Percentiles rank a stretch among this genome's conserved stretches.
Conservation (phyloP, 2,329 filamentous ascomycete species). For the Colletotrichum camelliae region DNA sequence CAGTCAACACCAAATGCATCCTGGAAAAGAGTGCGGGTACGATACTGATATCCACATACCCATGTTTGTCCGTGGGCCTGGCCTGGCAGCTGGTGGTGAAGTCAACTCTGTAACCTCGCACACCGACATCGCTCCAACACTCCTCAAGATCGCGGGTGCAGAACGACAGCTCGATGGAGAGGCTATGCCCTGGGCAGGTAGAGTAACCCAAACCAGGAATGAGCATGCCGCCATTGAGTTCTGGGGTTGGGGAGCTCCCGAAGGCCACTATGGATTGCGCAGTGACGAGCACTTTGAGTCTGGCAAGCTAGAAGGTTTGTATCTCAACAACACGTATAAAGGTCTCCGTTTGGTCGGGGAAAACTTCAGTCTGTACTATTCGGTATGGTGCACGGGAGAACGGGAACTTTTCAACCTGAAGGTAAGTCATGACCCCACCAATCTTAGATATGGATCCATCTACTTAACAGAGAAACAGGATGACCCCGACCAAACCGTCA, state of each 20-base stretch:
- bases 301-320: conserved; percentile 39
- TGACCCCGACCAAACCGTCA: background rate
- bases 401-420: conserved; percentile 55
- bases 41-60: conserved; percentile 55
- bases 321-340: conserved; percentile 59
- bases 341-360: conserved; percentile 48
- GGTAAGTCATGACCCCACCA: conserved; percentile 32
- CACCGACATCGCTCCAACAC: conserved; percentile 57
- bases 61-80: conserved; percentile 50
- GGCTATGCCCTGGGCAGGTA: conserved; percentile 39
- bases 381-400: conserved; percentile 57
- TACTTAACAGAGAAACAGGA: background rate
- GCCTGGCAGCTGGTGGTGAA: conserved; percentile 36
- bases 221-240: conserved; percentile 56
- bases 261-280: conserved; percentile 2
- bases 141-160: conserved; percentile 42
- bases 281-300: conserved; percentile 32
- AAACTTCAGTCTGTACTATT: conserved; percentile 59
- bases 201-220: conserved; percentile 25
- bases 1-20: conserved; percentile 51
- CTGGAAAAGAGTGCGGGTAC: conserved; percentile 52
- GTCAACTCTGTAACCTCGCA: conserved; percentile 48
- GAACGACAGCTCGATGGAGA: conserved; percentile 51
- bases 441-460: background rate
- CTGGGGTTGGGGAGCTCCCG: conserved; percentile 40